Evolutionary conservation across 2,329 filamentous ascomycete species (phyloP), one percentile per base, ranked within the genome.

Genomic region (Ramularia endophylla): DNA sequence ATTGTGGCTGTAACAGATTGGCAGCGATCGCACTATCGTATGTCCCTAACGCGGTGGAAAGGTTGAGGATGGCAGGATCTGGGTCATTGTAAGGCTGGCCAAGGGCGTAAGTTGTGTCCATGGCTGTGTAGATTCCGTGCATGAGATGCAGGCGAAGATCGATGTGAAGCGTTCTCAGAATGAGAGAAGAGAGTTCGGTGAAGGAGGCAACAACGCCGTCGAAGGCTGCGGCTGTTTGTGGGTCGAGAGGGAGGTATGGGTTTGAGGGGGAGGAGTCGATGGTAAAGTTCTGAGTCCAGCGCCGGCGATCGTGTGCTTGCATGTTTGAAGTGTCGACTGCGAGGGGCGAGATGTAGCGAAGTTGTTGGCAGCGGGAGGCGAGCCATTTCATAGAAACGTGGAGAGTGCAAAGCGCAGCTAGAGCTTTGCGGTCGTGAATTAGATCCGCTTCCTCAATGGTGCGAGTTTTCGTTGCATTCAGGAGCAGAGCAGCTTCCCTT

Each of bases 321-420:
- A 50, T 62, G 38, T 62, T 72, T 30, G 80, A 75, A 22, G 79
- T 80, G 62, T 87, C 80, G 27, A 78, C 77, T 33, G 85, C 80
- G 46, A 83, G 80, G 38, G 76, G 73, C 15, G 86, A 90, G 56
- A 95, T 87, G 58, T 90, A 82, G 30, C 92, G 79, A 39, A 98
- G 73, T 43, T 85, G 74, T n/a, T 75, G 70, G 30, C 94, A 80
- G 66, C 90, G 92, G 53, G 83, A 83, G 15, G 85, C 81, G 27
- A 98, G 78, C 92, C 92, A 98, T 71, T 94, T 92, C 87, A 97
- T 94, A 69, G 89, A 95, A 36, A 89, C 95, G 64, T 95, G 94
- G 27, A 98, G 71, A 28, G 95, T 75, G 54, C 89, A 95, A 4
- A 98, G 69, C 3, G 84, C 84, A 31, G 83, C 80, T 19, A 97